Percentiles rank a stretch among this genome's conserved stretches.
Evolutionary conservation across 1,139 yeast species (phyloP).

Genomic region (Taphrina betulina): DNA sequence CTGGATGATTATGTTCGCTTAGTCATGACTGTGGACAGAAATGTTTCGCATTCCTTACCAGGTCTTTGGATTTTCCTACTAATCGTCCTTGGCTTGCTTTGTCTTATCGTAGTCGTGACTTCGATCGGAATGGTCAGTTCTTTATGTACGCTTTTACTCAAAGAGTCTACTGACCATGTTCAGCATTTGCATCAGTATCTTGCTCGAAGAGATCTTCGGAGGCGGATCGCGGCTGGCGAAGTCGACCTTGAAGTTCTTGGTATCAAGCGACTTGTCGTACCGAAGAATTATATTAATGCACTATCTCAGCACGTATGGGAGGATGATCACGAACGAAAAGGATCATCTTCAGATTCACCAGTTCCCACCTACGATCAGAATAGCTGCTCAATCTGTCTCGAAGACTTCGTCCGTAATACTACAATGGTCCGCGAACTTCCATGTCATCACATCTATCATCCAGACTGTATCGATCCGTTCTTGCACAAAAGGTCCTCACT

Average conservation of each 20-base stretch:
- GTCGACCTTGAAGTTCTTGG: slow-evolving; percentile 41
- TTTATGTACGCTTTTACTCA: background rate
- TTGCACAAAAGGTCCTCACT: slow-evolving; percentile 40
- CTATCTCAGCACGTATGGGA: slow-evolving; percentile 39
- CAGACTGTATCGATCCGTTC: slow-evolving; percentile 41
- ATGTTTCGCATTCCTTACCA: slow-evolving; percentile 31
- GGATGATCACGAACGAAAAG: background rate
- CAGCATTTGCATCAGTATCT: slow-evolving; percentile 37
- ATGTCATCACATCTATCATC: slow-evolving; percentile 41
- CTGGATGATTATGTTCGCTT: slow-evolving; percentile 37
- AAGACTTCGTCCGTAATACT: slow-evolving; percentile 39
- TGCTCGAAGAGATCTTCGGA: slow-evolving; percentile 39
- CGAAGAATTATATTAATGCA: slow-evolving; percentile 38
- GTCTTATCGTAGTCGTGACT: slow-evolving; percentile 30
- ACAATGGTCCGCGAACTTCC: slow-evolving; percentile 41
- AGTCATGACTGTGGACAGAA: slow-evolving; percentile 32
- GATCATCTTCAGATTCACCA: background rate
- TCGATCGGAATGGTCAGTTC: slow-evolving; percentile 34
- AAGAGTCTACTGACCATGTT: background rate
- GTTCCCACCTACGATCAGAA: slow-evolving; percentile 37
- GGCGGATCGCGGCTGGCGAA: slow-evolving; percentile 40
- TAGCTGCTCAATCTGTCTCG: slow-evolving; percentile 42
- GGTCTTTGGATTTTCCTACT: slow-evolving; percentile 38
- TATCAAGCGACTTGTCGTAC: slow-evolving; percentile 40
- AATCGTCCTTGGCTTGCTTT: slow-evolving; percentile 37